Evolutionary conservation across 345 rosid genomes (phyloP), one percentile per base, ranked within the genome.

Genomic region (Syzygium aqueum): DNA sequence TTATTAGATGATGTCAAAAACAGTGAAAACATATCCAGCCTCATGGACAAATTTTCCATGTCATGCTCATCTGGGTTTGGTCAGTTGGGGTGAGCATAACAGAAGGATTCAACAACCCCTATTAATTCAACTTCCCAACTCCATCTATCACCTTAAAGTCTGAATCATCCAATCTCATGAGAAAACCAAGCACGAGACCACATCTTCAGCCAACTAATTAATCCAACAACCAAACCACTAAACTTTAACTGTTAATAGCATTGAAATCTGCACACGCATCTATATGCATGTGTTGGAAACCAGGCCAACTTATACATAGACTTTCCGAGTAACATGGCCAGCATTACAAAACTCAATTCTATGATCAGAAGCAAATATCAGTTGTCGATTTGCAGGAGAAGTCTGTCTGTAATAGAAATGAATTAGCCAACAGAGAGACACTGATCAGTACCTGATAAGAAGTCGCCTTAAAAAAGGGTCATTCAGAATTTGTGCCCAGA

Each of bases 401-500:
- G 25, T 37, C 9, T 73, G 82, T 73, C 19, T 37, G 4, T 82
- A 51, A 80, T 51, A 56, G 30, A 49, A 43, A 50, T 19, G 37
- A 73, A 73, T 73, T 33, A 73, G 82, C 49, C 82, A 73, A 21
- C 14, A 21, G 8, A 73, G 14, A 73, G 80, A 67, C 61, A 22
- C 46, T 37, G 82, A 53, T 33, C 33, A 33, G 51, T 95, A 97
- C 99, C 99, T 95, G 86, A 97, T 88, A 89, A 97, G 92, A 90
- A 97, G 95, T 86, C 99, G 91, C 89, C 97, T 90, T 56, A 97
- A 92, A 90, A 97, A 97, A 84, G 97, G 99, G 92, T 97, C 99
- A 88, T 92, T 91, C 78, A 97, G 90, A 88, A 93, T 91, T 90
- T 97, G 98, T 16, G 93, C 95, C 99, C 99, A 97, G 87, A 97